These are phyloP conservation scores for Wickerhamia fluorescens DNA, from an alignment of 805 yeast species.

Conservation along the genomic window DNA sequence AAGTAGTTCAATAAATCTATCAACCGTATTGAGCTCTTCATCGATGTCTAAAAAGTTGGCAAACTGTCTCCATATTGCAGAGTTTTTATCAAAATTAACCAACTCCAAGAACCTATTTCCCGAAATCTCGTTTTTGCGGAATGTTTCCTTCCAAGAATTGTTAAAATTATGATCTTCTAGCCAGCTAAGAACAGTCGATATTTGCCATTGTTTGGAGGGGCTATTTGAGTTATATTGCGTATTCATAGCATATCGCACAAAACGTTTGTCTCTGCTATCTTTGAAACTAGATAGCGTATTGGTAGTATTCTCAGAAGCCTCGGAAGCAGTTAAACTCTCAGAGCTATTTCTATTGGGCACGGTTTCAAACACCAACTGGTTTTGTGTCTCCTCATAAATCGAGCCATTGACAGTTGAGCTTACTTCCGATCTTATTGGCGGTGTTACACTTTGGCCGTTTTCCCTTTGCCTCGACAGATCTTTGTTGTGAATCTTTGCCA, in stretches of 20 bases:
- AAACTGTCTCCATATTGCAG: slow-evolving; percentile 41
- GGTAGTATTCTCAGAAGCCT: slow-evolving; percentile 24
- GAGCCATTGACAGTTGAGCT: background rate
- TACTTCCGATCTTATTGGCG: background rate
- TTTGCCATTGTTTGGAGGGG: slow-evolving; percentile 62
- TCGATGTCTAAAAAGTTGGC: slow-evolving; percentile 27
- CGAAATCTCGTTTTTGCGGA: slow-evolving; percentile 47
- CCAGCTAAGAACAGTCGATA: slow-evolving; percentile 63
- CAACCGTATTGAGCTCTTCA: slow-evolving; percentile 44
- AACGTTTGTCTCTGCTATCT: slow-evolving; percentile 31
- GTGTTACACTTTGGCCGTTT: background rate
- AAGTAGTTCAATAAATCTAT: slow-evolving; percentile 51
- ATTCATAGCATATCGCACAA: slow-evolving; percentile 37
- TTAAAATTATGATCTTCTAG: slow-evolving; percentile 62
- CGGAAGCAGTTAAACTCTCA: slow-evolving; percentile 28
- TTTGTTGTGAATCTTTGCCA: slow-evolving; percentile 2
- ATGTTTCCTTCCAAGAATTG: slow-evolving; percentile 64
- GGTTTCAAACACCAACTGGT: background rate
- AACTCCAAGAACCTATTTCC: slow-evolving; percentile 62
- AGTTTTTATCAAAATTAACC: slow-evolving; percentile 52
- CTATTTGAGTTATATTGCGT: slow-evolving; percentile 16
- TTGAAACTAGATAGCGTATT: slow-evolving; percentile 12
- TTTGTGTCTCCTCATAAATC: background rate
- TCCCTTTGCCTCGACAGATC: background rate
- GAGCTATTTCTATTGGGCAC: slow-evolving; percentile 27